Evolutionary conservation across 164 flowering plant species (phyloP), one percentile per base, ranked within the genome.

Genomic region (Magnolia changhungtana): DNA sequence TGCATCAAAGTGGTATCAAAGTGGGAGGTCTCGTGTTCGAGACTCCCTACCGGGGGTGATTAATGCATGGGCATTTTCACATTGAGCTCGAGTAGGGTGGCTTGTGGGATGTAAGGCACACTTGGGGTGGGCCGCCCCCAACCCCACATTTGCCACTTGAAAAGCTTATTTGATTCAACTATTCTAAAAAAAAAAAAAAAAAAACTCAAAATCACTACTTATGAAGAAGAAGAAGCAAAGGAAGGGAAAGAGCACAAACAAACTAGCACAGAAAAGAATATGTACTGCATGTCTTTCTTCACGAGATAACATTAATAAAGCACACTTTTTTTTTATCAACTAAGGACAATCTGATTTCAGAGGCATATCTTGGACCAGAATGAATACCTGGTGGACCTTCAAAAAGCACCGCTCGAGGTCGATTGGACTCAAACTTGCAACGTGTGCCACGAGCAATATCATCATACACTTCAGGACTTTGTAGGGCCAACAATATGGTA

Each of bases 321-420:
- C 23, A 10, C 8, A 55, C 61, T 9, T 55, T 55, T 23, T 23
- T 11, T 55, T 55, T 55, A 16, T 2, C 13, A 55, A 11, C 13
- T 4, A 55, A 55, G 3, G 61, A 16, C 13, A 16, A 55, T 16
- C 13, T 55, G 13, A 55, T 55, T 55, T 13, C 29, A 27, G 31
- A 66, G 8, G 31, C 10, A 11, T 29, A 29, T 16, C 50, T 31
- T 11, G 11, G 14, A 50, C 18, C n/a, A 61, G 75, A 59, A 29
- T 13, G 72, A 79, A 80, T 78, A 94, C 99, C 98, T 89, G 99
- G 99, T 80, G 99, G 98, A 74, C 99, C 99, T 85, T 96, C 99
- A 86, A 94, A 96, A 74, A 94, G 94, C 71, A 96, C 97, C 24
- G 98, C 98, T 52, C 97, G 90, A 75, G 99, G 99, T 76, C 98